phyloP scores from a whole-genome alignment of 495 filamentous ascomycete genomes.

The Talaromyces thailandensis region DNA sequence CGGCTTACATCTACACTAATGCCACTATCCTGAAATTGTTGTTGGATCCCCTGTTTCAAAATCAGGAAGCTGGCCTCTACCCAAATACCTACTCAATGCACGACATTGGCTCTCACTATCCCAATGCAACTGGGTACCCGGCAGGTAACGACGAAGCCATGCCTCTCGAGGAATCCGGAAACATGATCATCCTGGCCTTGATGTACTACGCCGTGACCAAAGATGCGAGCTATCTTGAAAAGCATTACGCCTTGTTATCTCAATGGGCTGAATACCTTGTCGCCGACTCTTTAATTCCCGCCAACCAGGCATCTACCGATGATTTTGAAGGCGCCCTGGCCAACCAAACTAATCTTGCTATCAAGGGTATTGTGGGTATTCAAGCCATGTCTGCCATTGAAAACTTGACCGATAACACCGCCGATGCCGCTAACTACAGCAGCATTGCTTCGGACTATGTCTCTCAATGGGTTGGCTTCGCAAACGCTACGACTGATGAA shows the following conservation, averaged over 20 bases:
- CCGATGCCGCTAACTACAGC: slow-evolving; percentile 28
- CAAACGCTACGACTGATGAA: slow-evolving; percentile 24
- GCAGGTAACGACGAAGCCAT: slow-evolving; percentile 34
- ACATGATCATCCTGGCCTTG: slow-evolving; percentile 34
- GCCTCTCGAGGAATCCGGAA: slow-evolving; percentile 41
- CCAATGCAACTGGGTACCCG: slow-evolving; percentile 40
- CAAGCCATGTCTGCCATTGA: slow-evolving; percentile 24
- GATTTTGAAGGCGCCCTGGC: slow-evolving; percentile 41
- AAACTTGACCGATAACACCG: slow-evolving; percentile 22
- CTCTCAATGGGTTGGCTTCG: slow-evolving; percentile 26
- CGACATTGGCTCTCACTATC: slow-evolving; percentile 37
- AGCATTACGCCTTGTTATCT: slow-evolving; percentile 26
- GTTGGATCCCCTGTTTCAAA: slow-evolving; percentile 40
- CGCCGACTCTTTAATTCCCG: slow-evolving; percentile 37
- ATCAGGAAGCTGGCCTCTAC: slow-evolving; percentile 38
- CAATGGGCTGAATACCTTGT: slow-evolving; percentile 45
- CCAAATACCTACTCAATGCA: slow-evolving; percentile 34
- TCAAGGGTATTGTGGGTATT: slow-evolving; percentile 47
- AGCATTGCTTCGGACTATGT: slow-evolving; percentile 29
- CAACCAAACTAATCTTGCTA: slow-evolving; percentile 49
- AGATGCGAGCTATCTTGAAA: slow-evolving; percentile 23
- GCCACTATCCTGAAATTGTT: slow-evolving; percentile 40
- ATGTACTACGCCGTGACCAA: slow-evolving; percentile 35
- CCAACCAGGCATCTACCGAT: slow-evolving; percentile 44
- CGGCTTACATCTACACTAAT: slow-evolving; percentile 39